These are phyloP conservation scores for Mortierella sp. DNA, from an alignment of 371 early-diverging fungal species.

Conservation along the genomic window DNA sequence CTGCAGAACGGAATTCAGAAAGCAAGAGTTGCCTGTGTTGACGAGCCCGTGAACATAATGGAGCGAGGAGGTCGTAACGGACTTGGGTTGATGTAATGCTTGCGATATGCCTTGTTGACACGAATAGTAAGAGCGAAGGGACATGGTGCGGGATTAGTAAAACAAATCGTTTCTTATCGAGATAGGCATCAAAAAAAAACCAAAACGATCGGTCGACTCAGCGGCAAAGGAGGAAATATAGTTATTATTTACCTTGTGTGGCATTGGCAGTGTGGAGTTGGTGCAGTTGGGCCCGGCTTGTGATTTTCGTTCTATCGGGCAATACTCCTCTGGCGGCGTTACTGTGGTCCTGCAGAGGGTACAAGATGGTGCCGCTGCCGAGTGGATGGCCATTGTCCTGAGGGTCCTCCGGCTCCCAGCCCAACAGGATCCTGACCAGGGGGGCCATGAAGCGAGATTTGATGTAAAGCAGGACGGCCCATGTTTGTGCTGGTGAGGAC, in stretches of 20 bases:
- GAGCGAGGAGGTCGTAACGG: background rate
- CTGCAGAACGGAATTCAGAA: constrained; percentile 93
- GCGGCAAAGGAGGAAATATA: background rate
- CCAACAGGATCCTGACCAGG: constrained; percentile 33
- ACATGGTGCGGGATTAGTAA: background rate
- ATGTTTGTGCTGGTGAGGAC: constrained; percentile 16
- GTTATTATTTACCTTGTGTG: constrained; percentile 13
- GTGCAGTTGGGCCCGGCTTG: constrained; percentile 43
- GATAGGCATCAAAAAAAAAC: background rate
- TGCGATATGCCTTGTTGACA: constrained; percentile 15
- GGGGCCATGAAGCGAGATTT: constrained; percentile 24
- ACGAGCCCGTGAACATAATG: constrained; percentile 76
- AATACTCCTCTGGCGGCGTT: constrained; percentile 16
- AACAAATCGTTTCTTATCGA: background rate
- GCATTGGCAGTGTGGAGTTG: constrained; percentile 30
- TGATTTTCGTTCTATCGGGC: constrained; percentile 41
- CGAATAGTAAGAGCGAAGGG: background rate
- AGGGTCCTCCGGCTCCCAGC: constrained; percentile 35
- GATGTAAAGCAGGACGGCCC: constrained; percentile 9
- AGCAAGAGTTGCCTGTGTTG: constrained; percentile 96
- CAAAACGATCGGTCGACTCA: background rate
- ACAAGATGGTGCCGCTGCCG: background rate
- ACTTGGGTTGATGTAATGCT: constrained; percentile 18
- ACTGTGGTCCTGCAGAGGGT: constrained; percentile 21
- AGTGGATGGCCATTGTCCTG: background rate